Base-by-base conservation (phyloP, 768 basidiomycete genomes). In the Serendipita sp. region DNA sequence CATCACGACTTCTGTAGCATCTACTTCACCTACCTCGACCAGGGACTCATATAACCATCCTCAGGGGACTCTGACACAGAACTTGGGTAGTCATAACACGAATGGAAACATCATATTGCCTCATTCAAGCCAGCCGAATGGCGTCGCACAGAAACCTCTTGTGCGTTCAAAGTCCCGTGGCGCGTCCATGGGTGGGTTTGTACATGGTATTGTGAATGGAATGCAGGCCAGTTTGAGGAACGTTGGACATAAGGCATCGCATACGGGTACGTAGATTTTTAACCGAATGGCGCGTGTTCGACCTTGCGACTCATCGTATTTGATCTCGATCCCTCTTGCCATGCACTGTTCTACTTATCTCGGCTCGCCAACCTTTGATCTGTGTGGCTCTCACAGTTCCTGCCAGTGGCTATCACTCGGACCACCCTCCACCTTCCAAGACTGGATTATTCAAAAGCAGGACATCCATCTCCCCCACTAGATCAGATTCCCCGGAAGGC, bases 121-220 rank as follows among this genome's bases (percentile, higher is more conserved):
- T 31, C 18, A 31, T 18, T 18, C 48, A 31, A n/a, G 48, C 48
- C 48, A 50, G n/a, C 8, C 18, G 29, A 31, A 18, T 50, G 48
- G 29, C 29, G n/a, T n/a, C 8, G 55, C 34, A 34, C 55, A 23
- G 34, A 60, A 60, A 60, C 55, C 55, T 4, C 55, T 60, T 2
- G 55, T 36, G 16, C 55, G 55, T 29, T 60, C 55, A 31, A 60
- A 60, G 55, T 60, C 55, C 16, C 55, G 55, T n/a, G 55, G 55
- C 23, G 55, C 27, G 16, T 60, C 55, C 34, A 34, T 60, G 29
- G 55, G 55, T 37, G 55, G 55, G 16, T 60, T 60, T 18, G 55
- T 60, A 4, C 55, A 60, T n/a, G 55, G 55, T n/a, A 60, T 60
- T 34, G 27, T 60, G 27, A 60, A 60, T 60, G 36, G 36, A 33